These are phyloP conservation scores for Blastomyces percursus DNA, from an alignment of 2,329 filamentous ascomycete genomes.

Conservation along the genomic window DNA sequence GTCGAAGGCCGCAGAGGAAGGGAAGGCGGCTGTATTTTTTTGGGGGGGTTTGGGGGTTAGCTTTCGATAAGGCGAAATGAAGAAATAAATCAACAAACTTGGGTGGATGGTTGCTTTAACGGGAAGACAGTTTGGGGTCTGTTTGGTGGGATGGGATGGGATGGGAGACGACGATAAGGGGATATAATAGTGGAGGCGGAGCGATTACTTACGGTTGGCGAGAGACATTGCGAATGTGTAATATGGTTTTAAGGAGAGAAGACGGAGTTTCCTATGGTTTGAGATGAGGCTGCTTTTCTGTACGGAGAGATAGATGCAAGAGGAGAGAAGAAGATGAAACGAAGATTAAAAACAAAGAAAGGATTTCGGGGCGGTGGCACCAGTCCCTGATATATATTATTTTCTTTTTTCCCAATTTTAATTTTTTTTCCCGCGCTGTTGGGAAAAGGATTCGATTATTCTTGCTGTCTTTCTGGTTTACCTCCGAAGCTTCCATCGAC, in stretches of 20 bases:
- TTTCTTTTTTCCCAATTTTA: too few species aligned
- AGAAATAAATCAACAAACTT: neutral
- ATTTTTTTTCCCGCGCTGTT: too few species aligned
- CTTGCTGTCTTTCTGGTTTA: too few species aligned
- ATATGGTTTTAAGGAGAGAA: constrained; percentile 1
- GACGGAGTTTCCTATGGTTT: too few species aligned
- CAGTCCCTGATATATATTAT: too few species aligned
- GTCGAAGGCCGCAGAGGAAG: constrained; percentile 85
- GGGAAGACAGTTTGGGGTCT: neutral
- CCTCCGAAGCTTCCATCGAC: too few species aligned
- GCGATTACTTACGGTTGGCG: constrained; percentile 51
- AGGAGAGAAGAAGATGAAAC: too few species aligned
- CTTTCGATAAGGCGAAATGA: too few species aligned
- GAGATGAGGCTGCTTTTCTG: neutral
- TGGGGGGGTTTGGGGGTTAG: constrained; percentile 3
- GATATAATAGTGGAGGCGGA: neutral
- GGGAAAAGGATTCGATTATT: too few species aligned
- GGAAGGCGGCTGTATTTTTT: constrained; percentile 57
- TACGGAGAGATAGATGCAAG: too few species aligned
- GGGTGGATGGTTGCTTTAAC: neutral
- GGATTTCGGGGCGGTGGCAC: too few species aligned
- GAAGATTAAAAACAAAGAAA: too few species aligned
- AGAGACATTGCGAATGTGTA: constrained; percentile 50
- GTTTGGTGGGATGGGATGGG: neutral
- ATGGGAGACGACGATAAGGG: neutral